Evolutionary conservation across 768 basidiomycete genomes (phyloP), one percentile per base, ranked within the genome.

Genomic region (Serendipita indica): DNA sequence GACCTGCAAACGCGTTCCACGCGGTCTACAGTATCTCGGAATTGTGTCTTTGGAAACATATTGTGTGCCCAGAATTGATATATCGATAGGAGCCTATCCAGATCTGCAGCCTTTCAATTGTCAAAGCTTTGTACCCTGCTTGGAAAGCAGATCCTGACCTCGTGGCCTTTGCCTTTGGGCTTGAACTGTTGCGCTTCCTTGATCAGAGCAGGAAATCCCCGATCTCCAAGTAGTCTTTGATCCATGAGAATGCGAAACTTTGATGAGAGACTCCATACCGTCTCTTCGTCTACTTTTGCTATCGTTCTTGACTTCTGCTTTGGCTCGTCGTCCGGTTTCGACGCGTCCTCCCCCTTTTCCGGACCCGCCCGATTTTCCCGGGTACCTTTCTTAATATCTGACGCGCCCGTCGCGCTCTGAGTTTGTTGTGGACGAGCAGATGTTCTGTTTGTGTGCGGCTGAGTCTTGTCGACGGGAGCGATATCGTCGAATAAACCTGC

Each of bases 11-110:
- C 69, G 64, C 84, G 89, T 73, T 99, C 94, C 7, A 98, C 80
- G 7, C 85, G 77, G 32, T 80, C 72, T 3, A 94, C 81, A 0
- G 91, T 94, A 66, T 96, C 92, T 43, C 76, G 75, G 69, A 98
- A 96, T 37, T 84, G 82, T 3, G 80, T 83, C 65, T 86, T 89
- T 3, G 96, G 96, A 67, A 86, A 93, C 75, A 99, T 75, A 64
- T 78, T 79, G 72, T 98, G 96, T 2, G 90, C 79, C 96, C 96
- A 99, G 65, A 91, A 86, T 66, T 92, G 90, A 67, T 98, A 98
- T 33, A 86, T 72, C 62, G 83, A 80, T 58, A 98, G 73, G 13
- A 97, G 71, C 35, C 86, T 75, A 62, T 80, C 80, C 35, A 99
- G 77, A 69, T 99, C 93, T 56, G 78, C 69, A n/a, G 75, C 75